A percentile compares a stretch with the other conserved stretches of the same genome.
phyloP scores from a whole-genome alignment of 2,329 filamentous ascomycete species.

The Orbilia ellipsospora region DNA sequence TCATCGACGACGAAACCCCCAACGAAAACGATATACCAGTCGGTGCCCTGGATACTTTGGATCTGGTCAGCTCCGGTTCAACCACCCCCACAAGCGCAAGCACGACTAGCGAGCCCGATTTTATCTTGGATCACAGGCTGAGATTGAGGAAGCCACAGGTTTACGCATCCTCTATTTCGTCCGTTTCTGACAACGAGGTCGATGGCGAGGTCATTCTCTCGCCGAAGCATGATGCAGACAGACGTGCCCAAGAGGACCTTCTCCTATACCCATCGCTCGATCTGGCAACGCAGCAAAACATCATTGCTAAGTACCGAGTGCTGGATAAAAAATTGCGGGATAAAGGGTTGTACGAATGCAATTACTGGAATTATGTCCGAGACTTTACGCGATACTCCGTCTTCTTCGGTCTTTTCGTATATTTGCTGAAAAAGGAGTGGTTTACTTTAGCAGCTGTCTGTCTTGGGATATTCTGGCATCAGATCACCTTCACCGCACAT shows the following conservation, averaged over 20 bases:
- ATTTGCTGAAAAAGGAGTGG: slow-evolving; percentile 73
- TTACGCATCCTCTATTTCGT: slow-evolving; percentile 39
- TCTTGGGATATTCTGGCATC: slow-evolving; percentile 90
- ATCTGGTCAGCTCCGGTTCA: slow-evolving; percentile 38
- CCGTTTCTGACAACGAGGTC: slow-evolving; percentile 62
- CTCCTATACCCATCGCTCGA: slow-evolving; percentile 85
- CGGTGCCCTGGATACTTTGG: slow-evolving; percentile 8
- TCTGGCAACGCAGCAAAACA: slow-evolving; percentile 75
- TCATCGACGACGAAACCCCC: slow-evolving; percentile 34
- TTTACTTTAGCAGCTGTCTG: slow-evolving; percentile 77
- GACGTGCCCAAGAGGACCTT: slow-evolving; percentile 70
- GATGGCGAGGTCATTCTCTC: slow-evolving; percentile 63
- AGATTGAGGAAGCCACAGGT: slow-evolving; percentile 29
- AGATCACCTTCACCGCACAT: slow-evolving; percentile 91
- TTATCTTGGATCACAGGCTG: slow-evolving; percentile 57
- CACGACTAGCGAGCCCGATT: slow-evolving; percentile 58
- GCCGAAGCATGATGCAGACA: slow-evolving; percentile 43
- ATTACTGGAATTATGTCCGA: slow-evolving; percentile 80
- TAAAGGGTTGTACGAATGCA: slow-evolving; percentile 84
- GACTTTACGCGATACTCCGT: slow-evolving; percentile 78
- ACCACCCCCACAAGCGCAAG: slow-evolving; percentile 55
- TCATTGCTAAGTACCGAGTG: slow-evolving; percentile 83
- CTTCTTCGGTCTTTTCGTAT: slow-evolving; percentile 72
- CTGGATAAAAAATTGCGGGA: slow-evolving; percentile 77
- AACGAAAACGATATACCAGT: slow-evolving; percentile 30